Base-by-base conservation (phyloP, 495 filamentous ascomycete species). In the Glonium stellatum region DNA sequence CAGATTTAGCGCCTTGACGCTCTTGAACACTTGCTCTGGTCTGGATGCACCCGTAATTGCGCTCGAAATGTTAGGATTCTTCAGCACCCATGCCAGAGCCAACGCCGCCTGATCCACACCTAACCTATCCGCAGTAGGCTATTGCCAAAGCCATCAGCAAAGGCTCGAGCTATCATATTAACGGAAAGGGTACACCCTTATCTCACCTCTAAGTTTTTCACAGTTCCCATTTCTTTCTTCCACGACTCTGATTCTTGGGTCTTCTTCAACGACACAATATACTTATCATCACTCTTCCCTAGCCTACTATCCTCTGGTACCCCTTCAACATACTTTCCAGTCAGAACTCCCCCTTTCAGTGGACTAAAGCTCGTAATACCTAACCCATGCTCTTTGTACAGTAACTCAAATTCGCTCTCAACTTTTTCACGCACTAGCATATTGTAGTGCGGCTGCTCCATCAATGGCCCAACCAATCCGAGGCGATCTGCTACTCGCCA, bases 361-460 rank as follows among this genome's bases (percentile, higher is more conserved):
- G 89, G 88, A 8, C 79, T 85, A 73, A 86, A 92, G 19, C 82
- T 80, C 6, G 89, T 92, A 57, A 93, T 72, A 2, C 89, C 88
- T 0, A 88, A 74, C 4, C 87, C 85, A 51, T 79, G 75, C 12
- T 84, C 76, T 39, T 80, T 76, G 64, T 85, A 90, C 34, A 89
- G 70, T 58, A 81, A 80, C 53, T 78, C 79, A 74, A 49, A 95
- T 68, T 95, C 85, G 55, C 79, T 77, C 75, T 96, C 90, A 19
- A 92, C 88, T 58, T 82, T 84, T 67, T 88, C 79, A 41, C 86
- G 84, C 49, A 73, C 74, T 22, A 95, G 76, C 71, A 92, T 81
- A 74, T 90, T 92, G 73, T 95, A 95, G 64, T 85, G 79, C 27
- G 90, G 89, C 77, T 96, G 90, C 71, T 96, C 90, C 72, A 88